Evolutionary conservation across 495 filamentous ascomycete genomes (phyloP).

Genomic region (Cladorrhinum samala): DNA sequence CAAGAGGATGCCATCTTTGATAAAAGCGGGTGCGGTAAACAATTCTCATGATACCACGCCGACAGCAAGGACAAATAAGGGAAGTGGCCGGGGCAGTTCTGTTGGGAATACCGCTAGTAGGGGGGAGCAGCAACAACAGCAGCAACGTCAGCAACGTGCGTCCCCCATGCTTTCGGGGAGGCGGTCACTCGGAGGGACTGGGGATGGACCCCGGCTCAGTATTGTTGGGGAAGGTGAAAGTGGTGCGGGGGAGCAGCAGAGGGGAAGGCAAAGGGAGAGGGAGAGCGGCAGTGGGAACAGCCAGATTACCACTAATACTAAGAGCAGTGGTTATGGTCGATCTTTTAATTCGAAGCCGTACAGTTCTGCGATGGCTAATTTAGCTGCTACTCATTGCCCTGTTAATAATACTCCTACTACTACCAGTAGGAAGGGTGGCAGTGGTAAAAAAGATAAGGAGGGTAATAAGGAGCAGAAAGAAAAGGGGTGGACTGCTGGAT

Average conservation of each 20-base stretch:
- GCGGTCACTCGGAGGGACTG: not conserved
- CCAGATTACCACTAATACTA: not conserved
- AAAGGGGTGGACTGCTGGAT: not conserved
- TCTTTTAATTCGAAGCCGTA: too few relatives aligned
- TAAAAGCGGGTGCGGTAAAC: not conserved
- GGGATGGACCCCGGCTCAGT: not conserved
- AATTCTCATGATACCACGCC: not conserved
- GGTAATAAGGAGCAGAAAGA: conserved; percentile 10
- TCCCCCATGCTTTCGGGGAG: not conserved
- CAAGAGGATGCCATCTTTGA: not conserved
- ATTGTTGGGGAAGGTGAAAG: not conserved
- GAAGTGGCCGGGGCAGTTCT: not conserved
- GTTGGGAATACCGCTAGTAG: not conserved
- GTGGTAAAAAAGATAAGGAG: conserved; percentile 14
- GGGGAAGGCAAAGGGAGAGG: not conserved
- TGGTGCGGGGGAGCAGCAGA: not conserved
- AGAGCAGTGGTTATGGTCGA: not conserved
- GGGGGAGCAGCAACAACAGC: not conserved
- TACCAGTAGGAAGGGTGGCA: conserved; percentile 4
- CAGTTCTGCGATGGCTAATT: too few relatives aligned
- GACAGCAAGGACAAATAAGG: not conserved
- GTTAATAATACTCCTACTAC: too few relatives aligned
- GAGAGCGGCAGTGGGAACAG: not conserved
- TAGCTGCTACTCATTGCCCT: too few relatives aligned
- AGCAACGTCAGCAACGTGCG: not conserved